Evolutionary conservation across 331 rosid species (phyloP), one percentile per base, ranked within the genome.

Genomic region (Prunus yedoensis): DNA sequence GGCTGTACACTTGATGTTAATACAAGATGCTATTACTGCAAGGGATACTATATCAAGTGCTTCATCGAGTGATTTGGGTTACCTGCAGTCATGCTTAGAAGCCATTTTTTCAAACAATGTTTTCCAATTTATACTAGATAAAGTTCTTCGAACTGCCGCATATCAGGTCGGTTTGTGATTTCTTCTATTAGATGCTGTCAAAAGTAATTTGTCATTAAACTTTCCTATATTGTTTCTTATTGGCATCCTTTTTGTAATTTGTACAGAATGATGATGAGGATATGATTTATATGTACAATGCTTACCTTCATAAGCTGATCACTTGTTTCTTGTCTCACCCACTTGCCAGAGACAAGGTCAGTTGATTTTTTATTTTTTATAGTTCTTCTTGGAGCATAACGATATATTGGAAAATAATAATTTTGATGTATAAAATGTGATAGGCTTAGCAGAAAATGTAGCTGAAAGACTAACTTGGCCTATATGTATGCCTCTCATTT

Each of bases 201-300:
- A 52, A 75, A 21, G 65, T 59, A 50, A 51, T 30, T 47, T 12
- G 49, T 76, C 15, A 38, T 2, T 17, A 41, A 12, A 41, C 30
- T 15, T 56, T 58, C 73, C 76, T 49, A 76, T 38, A 65, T 73
- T 75, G 61, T 70, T 45, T 59, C 17, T 75, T 32, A 57, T 80
- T 73, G 54, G 68, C 52, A 70, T 70, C 51, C 69, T 27, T 54
- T 72, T 79, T 83, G 50, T 69, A 30, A 70, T 78, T 74, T 75
- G 59, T 83, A 63, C 89, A 94, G 99, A 94, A 93, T 74, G 99
- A 94, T 68, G 99, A 94, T 5, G 99, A 91, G 80, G 99, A 94
- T 76, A 92, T 91, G 96, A 78, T 83, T 84, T 94, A 90, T 71
- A 92, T 94, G 96, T 94, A 86, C 84, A 94, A 92, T 77, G 97